Percentiles rank a stretch among this genome's conserved stretches.
These are phyloP conservation scores for Balansia obtecta DNA, from an alignment of 2,329 filamentous ascomycete genomes.

Conservation along the genomic window DNA sequence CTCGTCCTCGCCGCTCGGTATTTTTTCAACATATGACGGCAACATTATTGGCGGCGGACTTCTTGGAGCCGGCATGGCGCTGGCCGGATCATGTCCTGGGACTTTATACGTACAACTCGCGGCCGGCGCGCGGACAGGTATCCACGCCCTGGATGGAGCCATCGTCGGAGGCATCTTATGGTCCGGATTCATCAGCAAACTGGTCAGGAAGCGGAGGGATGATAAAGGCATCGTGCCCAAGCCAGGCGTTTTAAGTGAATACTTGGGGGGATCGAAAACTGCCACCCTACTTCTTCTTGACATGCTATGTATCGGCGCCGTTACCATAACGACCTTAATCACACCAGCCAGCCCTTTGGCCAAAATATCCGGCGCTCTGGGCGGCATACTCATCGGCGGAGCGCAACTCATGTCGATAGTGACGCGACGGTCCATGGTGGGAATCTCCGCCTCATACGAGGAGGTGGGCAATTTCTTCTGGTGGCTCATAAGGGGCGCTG, in stretches of 20 bases:
- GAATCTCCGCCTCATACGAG: conserved; percentile 49
- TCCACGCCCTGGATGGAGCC: conserved; percentile 40
- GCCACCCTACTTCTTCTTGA: conserved; percentile 31
- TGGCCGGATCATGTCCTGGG: conserved; percentile 53
- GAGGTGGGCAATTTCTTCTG: conserved; percentile 44
- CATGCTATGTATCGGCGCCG: conserved; percentile 23
- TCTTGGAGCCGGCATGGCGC: conserved; percentile 52
- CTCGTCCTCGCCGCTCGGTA: conserved; percentile 35
- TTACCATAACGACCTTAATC: conserved; percentile 25
- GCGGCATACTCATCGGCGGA: conserved; percentile 45
- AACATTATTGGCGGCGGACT: conserved; percentile 52
- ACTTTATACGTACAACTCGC: conserved; percentile 50
- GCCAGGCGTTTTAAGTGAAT: conserved; percentile 24
- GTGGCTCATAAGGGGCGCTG: conserved; percentile 23
- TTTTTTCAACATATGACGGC: conserved; percentile 46
- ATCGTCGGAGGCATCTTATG: conserved; percentile 42
- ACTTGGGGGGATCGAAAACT: conserved; percentile 25
- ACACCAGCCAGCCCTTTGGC: conserved; percentile 18
- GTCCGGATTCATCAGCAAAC: conserved; percentile 29
- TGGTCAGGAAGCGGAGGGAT: conserved; percentile 18
- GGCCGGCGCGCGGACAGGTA: conserved; percentile 36
- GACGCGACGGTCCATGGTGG: conserved; percentile 40
- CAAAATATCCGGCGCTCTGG: conserved; percentile 32
- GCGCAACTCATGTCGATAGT: conserved; percentile 46
- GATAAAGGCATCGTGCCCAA: conserved; percentile 14